Percentiles rank a stretch among this genome's conserved stretches.
Conservation (phyloP, 805 yeast species). For the Dipodascus albidus region DNA sequence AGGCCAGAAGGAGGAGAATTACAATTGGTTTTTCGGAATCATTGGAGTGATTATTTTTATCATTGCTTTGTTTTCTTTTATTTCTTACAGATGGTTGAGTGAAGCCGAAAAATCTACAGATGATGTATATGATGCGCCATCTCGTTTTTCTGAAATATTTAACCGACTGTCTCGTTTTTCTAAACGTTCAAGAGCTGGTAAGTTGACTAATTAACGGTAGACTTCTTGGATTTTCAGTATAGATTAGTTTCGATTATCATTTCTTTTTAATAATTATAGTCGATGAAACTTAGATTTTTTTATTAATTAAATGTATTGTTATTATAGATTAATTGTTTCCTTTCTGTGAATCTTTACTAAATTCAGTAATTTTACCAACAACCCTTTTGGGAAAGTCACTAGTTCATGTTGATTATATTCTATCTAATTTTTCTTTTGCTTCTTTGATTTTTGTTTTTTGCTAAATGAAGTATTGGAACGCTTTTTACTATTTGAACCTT, state of each 20-base stretch:
- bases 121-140: background rate
- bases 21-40: constrained; percentile 56
- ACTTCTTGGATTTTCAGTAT: background rate
- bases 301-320: too few species aligned
- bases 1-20: constrained; percentile 37
- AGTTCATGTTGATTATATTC: background rate
- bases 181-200: too few species aligned
- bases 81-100: constrained; percentile 23
- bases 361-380: too few species aligned
- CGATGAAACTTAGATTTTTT: too few species aligned
- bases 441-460: background rate
- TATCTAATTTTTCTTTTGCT: background rate
- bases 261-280: too few species aligned
- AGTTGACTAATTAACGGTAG: background rate
- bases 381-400: background rate
- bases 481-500: background rate
- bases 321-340: too few species aligned
- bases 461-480: background rate
- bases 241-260: too few species aligned
- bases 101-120: background rate
- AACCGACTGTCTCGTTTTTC: too few species aligned
- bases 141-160: too few species aligned
- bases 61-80: constrained; percentile 27
- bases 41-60: constrained; percentile 36
- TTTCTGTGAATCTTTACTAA: too few species aligned